Percentiles rank a stretch among this genome's conserved stretches.
Evolutionary conservation across 352 stramenopile species (phyloP).

Genomic region (Phytophthora multivora): DNA sequence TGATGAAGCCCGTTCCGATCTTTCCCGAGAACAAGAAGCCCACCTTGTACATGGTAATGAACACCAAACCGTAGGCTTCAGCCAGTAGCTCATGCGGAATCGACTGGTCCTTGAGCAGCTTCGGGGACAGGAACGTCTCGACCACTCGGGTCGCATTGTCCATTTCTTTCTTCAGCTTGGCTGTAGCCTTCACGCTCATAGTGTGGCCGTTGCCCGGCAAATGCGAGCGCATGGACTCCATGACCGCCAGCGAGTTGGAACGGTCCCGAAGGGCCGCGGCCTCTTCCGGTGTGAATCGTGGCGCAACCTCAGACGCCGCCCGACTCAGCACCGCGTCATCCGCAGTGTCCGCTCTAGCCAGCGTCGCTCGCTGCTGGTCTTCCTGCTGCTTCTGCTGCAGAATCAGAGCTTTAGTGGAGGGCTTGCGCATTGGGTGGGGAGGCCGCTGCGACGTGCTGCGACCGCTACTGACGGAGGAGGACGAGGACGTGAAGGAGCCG

Average conservation of each 20-base stretch:
- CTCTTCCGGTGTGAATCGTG: conserved; percentile 20
- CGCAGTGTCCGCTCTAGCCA: conserved; percentile 48
- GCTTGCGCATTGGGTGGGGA: conserved; percentile 32
- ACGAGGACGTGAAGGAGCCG: conserved; percentile 13
- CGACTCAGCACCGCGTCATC: conserved; percentile 41
- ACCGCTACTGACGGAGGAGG: conserved; percentile 15
- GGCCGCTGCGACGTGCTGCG: conserved; percentile 2
- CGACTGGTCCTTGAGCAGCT: conserved; percentile 82
- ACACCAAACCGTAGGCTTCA: conserved; percentile 77
- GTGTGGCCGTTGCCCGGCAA: conserved; percentile 37
- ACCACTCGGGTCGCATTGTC: conserved; percentile 65
- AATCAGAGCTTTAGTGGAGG: conserved; percentile 59
- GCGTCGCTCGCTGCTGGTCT: conserved; percentile 26
- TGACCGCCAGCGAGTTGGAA: conserved; percentile 60
- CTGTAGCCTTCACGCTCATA: conserved; percentile 61
- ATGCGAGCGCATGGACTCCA: conserved; percentile 35
- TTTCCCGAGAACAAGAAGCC: conserved; percentile 84
- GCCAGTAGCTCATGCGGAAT: conserved; percentile 76
- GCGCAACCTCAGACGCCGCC: conserved; percentile 12
- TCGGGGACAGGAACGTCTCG: conserved; percentile 72
- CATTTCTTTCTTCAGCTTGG: conserved; percentile 73
- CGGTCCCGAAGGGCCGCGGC: conserved; percentile 52
- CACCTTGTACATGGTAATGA: conserved; percentile 84
- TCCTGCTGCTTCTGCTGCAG: conserved; percentile 43
- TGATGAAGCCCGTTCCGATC: conserved; percentile 77